Percentiles rank a stretch among this genome's conserved stretches.
These are phyloP conservation scores for Vararia minispora DNA, from an alignment of 768 basidiomycete genomes.

Conservation along the genomic window DNA sequence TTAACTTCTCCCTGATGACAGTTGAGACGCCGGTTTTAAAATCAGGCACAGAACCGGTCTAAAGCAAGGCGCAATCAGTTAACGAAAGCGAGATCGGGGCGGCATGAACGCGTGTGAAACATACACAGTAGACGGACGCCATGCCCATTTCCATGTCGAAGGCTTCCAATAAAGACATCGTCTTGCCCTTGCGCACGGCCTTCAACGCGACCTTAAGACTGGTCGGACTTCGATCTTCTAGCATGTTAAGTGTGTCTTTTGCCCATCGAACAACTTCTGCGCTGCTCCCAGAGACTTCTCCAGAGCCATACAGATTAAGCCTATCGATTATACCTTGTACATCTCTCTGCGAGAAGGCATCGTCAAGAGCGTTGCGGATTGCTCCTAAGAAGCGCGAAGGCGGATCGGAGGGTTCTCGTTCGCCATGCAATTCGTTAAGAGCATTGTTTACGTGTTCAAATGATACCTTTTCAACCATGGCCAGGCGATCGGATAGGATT, in stretches of 20 bases:
- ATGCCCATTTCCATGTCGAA: slow-evolving; percentile 82
- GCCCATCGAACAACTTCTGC: slow-evolving; percentile 63
- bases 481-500: slow-evolving; percentile 56
- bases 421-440: slow-evolving; percentile 50
- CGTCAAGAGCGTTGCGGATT: slow-evolving; percentile 69
- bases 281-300: slow-evolving; percentile 29
- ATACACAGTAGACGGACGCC: slow-evolving; percentile 82
- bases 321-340: slow-evolving; percentile 60
- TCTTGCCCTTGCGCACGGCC: slow-evolving; percentile 64
- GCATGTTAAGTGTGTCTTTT: slow-evolving; percentile 42
- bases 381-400: slow-evolving; percentile 43
- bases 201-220: slow-evolving; percentile 83
- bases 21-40: slow-evolving; percentile 74
- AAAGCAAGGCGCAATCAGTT: slow-evolving; percentile 1
- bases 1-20: slow-evolving; percentile 43
- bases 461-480: slow-evolving; percentile 38
- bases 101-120: slow-evolving; percentile 23
- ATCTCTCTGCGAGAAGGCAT: slow-evolving; percentile 58
- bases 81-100: not conserved
- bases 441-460: slow-evolving; percentile 51
- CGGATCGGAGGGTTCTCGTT: slow-evolving; percentile 47
- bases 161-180: slow-evolving; percentile 48
- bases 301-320: slow-evolving; percentile 32
- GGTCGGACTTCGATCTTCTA: slow-evolving; percentile 77
- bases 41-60: slow-evolving; percentile 75